Evolutionary conservation across 495 filamentous ascomycete species (phyloP), one percentile per base, ranked within the genome.

Genomic region (Penicillium verhagenii): DNA sequence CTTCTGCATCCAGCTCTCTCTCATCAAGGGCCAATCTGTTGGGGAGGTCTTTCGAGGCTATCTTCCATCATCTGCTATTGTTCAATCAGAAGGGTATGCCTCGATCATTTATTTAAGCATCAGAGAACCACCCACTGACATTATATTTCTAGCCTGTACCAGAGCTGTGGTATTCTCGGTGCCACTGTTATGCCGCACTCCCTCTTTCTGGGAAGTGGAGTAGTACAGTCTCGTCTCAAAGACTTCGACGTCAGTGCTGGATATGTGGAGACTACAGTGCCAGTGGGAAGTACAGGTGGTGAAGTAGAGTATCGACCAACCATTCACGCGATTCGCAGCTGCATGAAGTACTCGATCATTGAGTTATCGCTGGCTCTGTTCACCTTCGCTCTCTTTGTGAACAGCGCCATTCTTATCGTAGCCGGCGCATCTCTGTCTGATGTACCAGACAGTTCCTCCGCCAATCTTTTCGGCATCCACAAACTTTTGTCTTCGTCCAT

Each of bases 151-250:
- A 89, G 89, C 25, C 70, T 96, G 13, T 96, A 93, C 72, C 89
- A 94, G 70, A 87, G 90, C 50, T 96, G 92, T 64, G 92, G 91
- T 52, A 96, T 96, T 58, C 80, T 96, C 10, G 92, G 92, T 20
- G 92, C 92, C 14, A 96, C 92, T 2, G 91, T 96, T 20, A 96
- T 96, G 92, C 92, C 92, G 4, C 92, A 96, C 69, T 90, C 86
- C 45, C 79, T 96, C 25, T 96, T 91, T 61, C 80, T 96, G 6
- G 92, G 92, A n/a, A 90, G 86, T 43, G 92, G 91, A 10, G 86
- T 96, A 43, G 90, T 96, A 0, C 90, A 96, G 68, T 75, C 88
- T 9, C 86, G 92, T 8, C 83, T 96, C 3, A 80, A 81, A 47
- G 87, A 93, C 39, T 96, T 87, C 61, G 92, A 96, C 66, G 65